Base-by-base conservation (phyloP, 164 flowering plant genomes). In the Kingdonia uniflora region DNA sequence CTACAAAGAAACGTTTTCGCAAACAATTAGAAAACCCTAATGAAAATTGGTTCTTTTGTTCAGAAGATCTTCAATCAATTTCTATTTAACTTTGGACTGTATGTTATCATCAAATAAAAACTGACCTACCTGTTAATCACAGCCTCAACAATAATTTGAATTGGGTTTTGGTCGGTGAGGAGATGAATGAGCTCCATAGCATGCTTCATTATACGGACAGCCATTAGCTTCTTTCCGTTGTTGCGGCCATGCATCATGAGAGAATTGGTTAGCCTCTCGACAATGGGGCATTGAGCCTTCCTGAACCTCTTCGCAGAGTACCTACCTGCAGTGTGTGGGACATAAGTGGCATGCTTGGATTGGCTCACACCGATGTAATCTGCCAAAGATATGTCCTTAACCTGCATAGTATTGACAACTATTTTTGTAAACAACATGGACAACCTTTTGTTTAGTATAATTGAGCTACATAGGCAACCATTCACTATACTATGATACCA, bases 211-310 rank as follows among this genome's bases (percentile, higher is more conserved):
- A 68, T 68, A 17, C 62, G 68, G 22, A 68, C 68, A 43, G 68
- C 72, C 63, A 56, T 64, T 35, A 68, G 54, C 49, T 68, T 68
- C 62, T 68, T 68, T 10, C 72, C 68, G 49, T 68, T 68, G 65
- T 68, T 68, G 10, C 68, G 58, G 1, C 72, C 68, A 14, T 68
- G 68, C 72, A 68, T 68, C 72, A 68, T 68, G 6, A 68, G 56
- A 1, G 72, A 64, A 43, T 68, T 68, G 17, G 68, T 64, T 63
- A 68, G 42, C 45, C 72, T 60, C 62, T 68, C 68, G 24, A 68
- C 63, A 52, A 68, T 64, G 12, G 72, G 68, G 56, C 72, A 68
- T 22, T 64, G 68, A 11, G 72, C 68, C 56, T 68, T 68, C 22
- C 72, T 51, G 54, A 68, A 68, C 50, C 72, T 56, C 46, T 68